Evolutionary conservation across 345 rosid genomes (phyloP).

Genomic region (Adansonia digitata): DNA sequence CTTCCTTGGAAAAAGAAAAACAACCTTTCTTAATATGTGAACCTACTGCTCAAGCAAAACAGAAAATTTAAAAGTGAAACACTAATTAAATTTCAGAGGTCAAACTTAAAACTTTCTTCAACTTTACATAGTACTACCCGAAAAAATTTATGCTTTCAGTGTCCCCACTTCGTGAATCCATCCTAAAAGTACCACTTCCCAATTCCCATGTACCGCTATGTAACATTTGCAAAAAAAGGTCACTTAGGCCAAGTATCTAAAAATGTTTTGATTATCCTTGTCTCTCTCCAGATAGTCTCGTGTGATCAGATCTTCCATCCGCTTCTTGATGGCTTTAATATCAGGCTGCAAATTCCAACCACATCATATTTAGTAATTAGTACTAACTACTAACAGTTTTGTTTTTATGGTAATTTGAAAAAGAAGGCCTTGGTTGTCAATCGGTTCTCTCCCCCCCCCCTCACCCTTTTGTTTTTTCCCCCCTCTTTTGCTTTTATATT

Average conservation of each 20-base stretch:
- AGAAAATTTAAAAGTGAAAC: neutral
- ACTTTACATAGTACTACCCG: neutral
- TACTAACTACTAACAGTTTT: no score
- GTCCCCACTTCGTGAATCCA: neutral
- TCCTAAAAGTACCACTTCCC: neutral
- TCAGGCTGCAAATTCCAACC: conserved; percentile 63
- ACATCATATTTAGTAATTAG: neutral
- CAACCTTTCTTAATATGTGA: neutral
- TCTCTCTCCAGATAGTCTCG: conserved; percentile 92
- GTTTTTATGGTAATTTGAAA: no score
- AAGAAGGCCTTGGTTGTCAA: no score
- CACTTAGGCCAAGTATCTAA: conserved; percentile 68
- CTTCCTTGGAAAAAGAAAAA: neutral
- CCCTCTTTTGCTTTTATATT: no score
- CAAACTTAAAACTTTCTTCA: neutral
- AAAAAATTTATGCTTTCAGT: neutral
- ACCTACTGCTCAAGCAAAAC: neutral
- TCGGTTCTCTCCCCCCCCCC: no score
- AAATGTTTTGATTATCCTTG: conserved; percentile 64
- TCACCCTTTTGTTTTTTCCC: no score
- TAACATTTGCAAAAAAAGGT: neutral
- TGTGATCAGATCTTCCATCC: conserved; percentile 87
- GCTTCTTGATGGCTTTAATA: conserved; percentile 87
- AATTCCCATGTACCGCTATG: neutral
- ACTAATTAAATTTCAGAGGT: neutral